Evolutionary conservation across 2,329 filamentous ascomycete genomes (phyloP), one percentile per base, ranked within the genome.

Genomic region (Ophiostoma angusticollis): DNA sequence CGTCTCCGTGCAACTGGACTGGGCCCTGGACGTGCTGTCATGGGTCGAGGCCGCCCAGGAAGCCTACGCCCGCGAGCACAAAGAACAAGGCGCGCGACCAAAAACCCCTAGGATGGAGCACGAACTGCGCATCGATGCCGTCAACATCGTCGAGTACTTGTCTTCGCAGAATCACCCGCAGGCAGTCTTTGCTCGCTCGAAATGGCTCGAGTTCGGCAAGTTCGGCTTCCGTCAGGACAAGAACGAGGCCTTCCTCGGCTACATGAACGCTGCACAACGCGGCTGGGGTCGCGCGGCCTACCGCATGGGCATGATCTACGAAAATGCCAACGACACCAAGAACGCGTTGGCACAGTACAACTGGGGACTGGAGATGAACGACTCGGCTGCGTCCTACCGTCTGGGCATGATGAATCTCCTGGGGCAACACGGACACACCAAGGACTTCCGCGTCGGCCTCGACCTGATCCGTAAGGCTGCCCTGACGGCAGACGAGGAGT

Each of bases 171-270:
- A 80, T 46, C 91, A 98, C 51, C 91, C 91, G 18, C 86, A 91
- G 54, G 91, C 91, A 18, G 77, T 93, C 49, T 98, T 96, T 57
- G 84, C 96, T 65, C 78, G 78, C 52, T 84, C 86, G 43, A 95
- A 93, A 71, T 98, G 91, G 91, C 69, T 93, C 36, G 91, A 98
- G 57, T 98, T 96, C 67, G 91, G 91, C 50, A 93, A 94, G 55
- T 96, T 95, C 55, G 86, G 85, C 28, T 78, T 80, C 58, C 77
- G 86, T 21, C 70, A 86, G 44, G 91, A 98, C 65, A 94, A 93
- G 64, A 87, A 89, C 53, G 89, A 95, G 61, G 89, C 91, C 7
- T 96, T 93, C 56, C 64, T 78, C 45, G 83, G 81, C 52, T 98
- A 96, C 61, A 77, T 78, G 45, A 71, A 80, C 51, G 84, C 91